phyloP scores from a whole-genome alignment of 805 yeast species.

The Saccharomyces kudriavzevii region DNA sequence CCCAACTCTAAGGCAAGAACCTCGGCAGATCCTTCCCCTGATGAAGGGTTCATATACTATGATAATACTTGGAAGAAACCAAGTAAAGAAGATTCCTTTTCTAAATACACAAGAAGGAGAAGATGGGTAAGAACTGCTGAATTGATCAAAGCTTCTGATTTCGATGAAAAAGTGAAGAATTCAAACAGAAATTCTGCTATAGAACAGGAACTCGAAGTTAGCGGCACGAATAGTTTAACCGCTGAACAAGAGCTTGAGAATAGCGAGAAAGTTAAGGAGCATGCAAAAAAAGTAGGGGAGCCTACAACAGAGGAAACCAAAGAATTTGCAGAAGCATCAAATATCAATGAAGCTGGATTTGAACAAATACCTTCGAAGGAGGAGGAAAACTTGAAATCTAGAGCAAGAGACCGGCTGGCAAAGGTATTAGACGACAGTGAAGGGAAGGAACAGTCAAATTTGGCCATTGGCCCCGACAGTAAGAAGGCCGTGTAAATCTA shows the following conservation, averaged over 20 bases:
- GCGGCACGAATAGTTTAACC: background rate
- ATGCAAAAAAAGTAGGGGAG: background rate
- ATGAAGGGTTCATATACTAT: slow-evolving; percentile 81
- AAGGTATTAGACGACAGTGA: background rate
- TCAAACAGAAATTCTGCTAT: background rate
- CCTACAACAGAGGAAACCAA: background rate
- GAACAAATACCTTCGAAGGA: background rate
- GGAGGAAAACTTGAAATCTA: background rate
- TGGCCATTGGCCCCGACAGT: background rate
- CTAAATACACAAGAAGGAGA: slow-evolving; percentile 87
- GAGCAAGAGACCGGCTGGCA: background rate
- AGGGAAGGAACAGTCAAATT: background rate
- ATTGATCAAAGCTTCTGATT: slow-evolving; percentile 36
- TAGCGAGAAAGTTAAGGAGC: background rate
- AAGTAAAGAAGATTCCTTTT: slow-evolving; percentile 73
- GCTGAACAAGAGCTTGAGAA: background rate
- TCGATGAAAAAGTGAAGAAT: background rate
- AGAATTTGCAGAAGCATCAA: background rate
- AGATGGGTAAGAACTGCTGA: slow-evolving; percentile 96
- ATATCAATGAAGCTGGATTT: background rate
- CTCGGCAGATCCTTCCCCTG: slow-evolving; percentile 59
- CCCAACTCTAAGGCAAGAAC: slow-evolving; percentile 49
- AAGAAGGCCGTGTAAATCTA: background rate
- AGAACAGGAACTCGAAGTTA: background rate
- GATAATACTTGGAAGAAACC: slow-evolving; percentile 95